Conservation (phyloP, 768 basidiomycete species). For the Austroboletus festivus region DNA sequence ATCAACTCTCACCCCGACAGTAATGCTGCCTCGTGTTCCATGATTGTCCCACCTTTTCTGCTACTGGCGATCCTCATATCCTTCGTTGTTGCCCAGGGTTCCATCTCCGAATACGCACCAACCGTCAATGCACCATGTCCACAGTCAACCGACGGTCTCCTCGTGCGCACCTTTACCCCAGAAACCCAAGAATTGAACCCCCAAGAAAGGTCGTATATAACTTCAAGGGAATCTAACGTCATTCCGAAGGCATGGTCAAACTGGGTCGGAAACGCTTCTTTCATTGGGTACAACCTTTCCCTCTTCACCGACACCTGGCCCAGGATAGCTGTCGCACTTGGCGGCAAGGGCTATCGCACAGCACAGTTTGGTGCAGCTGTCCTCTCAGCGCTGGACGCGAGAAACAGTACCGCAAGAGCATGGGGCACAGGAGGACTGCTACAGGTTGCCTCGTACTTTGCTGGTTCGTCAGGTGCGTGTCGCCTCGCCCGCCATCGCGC, state of each 20-base stretch:
- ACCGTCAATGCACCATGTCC: constrained; percentile 48
- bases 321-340: constrained; percentile 60
- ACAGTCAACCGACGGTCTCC: constrained; percentile 35
- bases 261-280: constrained; percentile 57
- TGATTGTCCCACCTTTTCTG: background rate
- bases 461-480: constrained; percentile 58
- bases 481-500: background rate
- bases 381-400: constrained; percentile 55
- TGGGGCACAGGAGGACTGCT: constrained; percentile 65
- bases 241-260: constrained; percentile 50
- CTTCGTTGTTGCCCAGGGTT: constrained; percentile 5
- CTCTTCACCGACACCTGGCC: constrained; percentile 42
- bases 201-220: constrained; percentile 47
- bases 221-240: constrained; percentile 37
- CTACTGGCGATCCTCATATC: background rate
- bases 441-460: constrained; percentile 67
- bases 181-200: constrained; percentile 50
- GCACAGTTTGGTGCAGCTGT: constrained; percentile 64
- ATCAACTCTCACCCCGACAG: background rate
- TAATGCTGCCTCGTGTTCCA: constrained; percentile 9
- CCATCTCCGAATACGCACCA: constrained; percentile 53
- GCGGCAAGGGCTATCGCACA: constrained; percentile 69
- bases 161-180: constrained; percentile 52
- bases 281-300: constrained; percentile 51
- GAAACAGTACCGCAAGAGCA: constrained; percentile 54